Evolutionary conservation across 129 eudicot species (phyloP), one percentile per base, ranked within the genome.

Genomic region (Arctium minus): DNA sequence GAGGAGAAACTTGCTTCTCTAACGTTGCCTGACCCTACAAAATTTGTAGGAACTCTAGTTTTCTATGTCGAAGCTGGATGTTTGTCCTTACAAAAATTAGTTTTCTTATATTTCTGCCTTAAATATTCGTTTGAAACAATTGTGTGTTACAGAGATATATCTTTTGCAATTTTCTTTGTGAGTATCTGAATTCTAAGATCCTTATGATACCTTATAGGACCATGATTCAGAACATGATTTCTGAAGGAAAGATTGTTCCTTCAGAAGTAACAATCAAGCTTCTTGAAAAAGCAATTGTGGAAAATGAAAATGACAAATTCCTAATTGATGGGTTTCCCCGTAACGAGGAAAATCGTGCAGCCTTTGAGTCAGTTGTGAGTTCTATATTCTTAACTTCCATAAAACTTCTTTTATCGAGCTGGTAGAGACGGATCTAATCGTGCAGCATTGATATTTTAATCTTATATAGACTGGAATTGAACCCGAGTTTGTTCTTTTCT

Each of bases 291-390:
- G 99, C 99, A 77, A 96, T 96, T 27, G 27, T 86, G 88, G 97
- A 90, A 87, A 89, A 62, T 81, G 90, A 88, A 8, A 96, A 96
- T 30, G 98, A 96, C 81, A 96, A 90, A 39, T 96, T 96, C 82
- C 91, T 96, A n/a, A 93, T 96, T 74, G 99, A 96, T 76, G 99
- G 99, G 9, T 96, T 96, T 80, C 99, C 99, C 39, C 99, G 99
- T 79, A 96, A 96, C 68, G 99, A 96, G 90, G 98, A 96, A 86
- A 96, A 96, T 60, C 97, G 99, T 68, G 98, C 98, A 74, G 90
- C 92, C 11, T 96, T 96, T 82, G 99, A 96, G 88, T 78, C 85
- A 53, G 90, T 90, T 74, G 99, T 96, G 87, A 88, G 99, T 89
- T 35, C 56, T 67, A 9, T 48, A 62, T 4, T 37, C 77, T 32